Evolutionary conservation across 139 green algal species (phyloP).

Genomic region (Desmodesmus armatus): DNA sequence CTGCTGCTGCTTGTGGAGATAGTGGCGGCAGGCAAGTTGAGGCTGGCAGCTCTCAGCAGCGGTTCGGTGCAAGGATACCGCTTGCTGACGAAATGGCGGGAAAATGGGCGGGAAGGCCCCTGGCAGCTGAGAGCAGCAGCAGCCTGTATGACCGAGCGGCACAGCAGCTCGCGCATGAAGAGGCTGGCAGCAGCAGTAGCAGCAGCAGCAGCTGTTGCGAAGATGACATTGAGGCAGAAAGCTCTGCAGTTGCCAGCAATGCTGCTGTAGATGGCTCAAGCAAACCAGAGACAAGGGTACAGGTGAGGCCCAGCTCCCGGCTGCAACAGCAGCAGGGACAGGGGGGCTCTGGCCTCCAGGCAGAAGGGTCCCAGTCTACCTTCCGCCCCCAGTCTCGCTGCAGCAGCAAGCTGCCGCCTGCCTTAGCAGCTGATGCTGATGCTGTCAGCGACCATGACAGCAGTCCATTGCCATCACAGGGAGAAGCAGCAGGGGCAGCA

Average conservation of each 20-base stretch:
- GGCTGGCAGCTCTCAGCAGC: too few species aligned
- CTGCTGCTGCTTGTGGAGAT: too few species aligned
- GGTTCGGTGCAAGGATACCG: too few species aligned
- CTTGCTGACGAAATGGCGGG: not conserved
- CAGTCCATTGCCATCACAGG: too few species aligned
- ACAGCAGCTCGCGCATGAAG: not conserved
- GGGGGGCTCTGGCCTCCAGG: not conserved
- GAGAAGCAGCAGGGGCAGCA: not conserved
- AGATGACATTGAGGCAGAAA: too few species aligned
- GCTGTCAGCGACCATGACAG: too few species aligned
- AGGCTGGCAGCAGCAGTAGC: not conserved
- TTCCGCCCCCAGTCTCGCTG: not conserved
- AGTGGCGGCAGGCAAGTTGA: too few species aligned
- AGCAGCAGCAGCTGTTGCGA: not conserved
- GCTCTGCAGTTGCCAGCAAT: too few species aligned
- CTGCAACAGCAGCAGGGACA: not conserved
- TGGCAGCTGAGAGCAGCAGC: not conserved
- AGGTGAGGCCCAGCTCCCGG: not conserved
- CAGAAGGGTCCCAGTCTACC: not conserved
- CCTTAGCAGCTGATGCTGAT: too few species aligned
- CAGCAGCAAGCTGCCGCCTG: not conserved
- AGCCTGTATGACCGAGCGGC: not conserved
- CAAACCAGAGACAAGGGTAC: too few species aligned
- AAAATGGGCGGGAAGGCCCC: not conserved
- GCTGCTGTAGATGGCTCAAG: too few species aligned